Evolutionary conservation across 352 stramenopile genomes (phyloP).

Genomic region (Phytopythium montanum): DNA sequence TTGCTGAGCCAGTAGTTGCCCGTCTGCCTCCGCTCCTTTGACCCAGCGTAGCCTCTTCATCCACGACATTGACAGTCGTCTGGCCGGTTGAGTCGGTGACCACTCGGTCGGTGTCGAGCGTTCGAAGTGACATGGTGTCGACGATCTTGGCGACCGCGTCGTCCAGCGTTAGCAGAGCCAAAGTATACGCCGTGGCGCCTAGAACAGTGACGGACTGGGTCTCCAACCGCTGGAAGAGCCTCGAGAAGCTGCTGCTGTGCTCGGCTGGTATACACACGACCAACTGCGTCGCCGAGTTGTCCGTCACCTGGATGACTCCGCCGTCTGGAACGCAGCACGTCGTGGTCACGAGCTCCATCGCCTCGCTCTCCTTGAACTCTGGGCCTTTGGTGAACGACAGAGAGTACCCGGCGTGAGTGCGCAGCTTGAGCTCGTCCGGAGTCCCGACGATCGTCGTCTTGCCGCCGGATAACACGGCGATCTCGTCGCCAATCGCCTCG

Average conservation of each 20-base stretch:
- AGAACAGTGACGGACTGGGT: conserved; percentile 15
- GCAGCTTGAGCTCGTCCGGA: conserved; percentile 42
- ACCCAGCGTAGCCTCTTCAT: background rate
- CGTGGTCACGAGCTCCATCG: conserved; percentile 21
- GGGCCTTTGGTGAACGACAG: conserved; percentile 39
- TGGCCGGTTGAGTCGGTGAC: background rate
- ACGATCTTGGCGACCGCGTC: conserved; percentile 63
- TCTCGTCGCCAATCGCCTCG: conserved; percentile 62
- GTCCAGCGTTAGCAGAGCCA: conserved; percentile 72
- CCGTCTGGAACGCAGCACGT: conserved; percentile 3
- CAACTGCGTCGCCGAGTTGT: conserved; percentile 38
- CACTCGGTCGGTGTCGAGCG: background rate
- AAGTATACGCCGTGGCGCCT: conserved; percentile 24
- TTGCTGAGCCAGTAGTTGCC: background rate
- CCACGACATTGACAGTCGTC: background rate
- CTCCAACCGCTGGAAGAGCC: conserved; percentile 30
- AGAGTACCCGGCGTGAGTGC: conserved; percentile 36
- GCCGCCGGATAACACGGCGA: conserved; percentile 65
- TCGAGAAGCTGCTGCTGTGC: conserved; percentile 23
- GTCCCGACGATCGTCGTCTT: conserved; percentile 29
- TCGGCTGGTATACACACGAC: conserved; percentile 36
- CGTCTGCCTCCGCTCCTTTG: background rate
- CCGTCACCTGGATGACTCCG: conserved; percentile 21
- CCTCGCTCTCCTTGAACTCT: conserved; percentile 11
- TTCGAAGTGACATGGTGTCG: conserved; percentile 7